phyloP scores from a whole-genome alignment of 495 filamentous ascomycete species.

The Aspergillus nanangensis region DNA sequence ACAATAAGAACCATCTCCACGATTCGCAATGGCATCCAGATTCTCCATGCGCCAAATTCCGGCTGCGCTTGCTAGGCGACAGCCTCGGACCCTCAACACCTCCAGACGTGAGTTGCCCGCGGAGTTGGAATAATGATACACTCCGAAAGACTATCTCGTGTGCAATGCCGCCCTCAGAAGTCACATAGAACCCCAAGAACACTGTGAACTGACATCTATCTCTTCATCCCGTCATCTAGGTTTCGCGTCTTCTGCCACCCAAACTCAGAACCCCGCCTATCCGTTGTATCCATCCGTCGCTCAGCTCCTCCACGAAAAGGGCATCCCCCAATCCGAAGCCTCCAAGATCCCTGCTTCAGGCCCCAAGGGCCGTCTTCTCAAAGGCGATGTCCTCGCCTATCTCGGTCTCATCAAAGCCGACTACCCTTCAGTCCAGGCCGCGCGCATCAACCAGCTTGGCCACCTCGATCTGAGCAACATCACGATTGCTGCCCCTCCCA shows the following conservation, averaged over 20 bases:
- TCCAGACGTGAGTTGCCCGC: slow-evolving; percentile 35
- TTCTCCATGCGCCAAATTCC: slow-evolving; percentile 32
- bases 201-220: not conserved
- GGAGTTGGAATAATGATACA: not conserved
- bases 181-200: too few species aligned
- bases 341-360: slow-evolving; percentile 82
- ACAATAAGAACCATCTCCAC: not conserved
- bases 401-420: slow-evolving; percentile 67
- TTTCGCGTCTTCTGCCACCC: slow-evolving; percentile 36
- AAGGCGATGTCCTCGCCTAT: slow-evolving; percentile 92
- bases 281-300: slow-evolving; percentile 83
- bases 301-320: slow-evolving; percentile 73
- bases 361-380: slow-evolving; percentile 84
- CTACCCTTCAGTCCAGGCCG: slow-evolving; percentile 64
- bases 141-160: too few species aligned
- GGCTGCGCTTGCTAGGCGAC: slow-evolving; percentile 35
- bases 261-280: slow-evolving; percentile 64
- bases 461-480: slow-evolving; percentile 95
- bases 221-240: slow-evolving; percentile 15
- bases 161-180: too few species aligned
- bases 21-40: slow-evolving; percentile 33
- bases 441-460: slow-evolving; percentile 64
- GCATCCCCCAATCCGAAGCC: slow-evolving; percentile 63
- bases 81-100: slow-evolving; percentile 27
- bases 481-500: slow-evolving; percentile 65